phyloP scores from a whole-genome alignment of 352 stramenopile genomes.

The Globisporangium orthogonon region DNA sequence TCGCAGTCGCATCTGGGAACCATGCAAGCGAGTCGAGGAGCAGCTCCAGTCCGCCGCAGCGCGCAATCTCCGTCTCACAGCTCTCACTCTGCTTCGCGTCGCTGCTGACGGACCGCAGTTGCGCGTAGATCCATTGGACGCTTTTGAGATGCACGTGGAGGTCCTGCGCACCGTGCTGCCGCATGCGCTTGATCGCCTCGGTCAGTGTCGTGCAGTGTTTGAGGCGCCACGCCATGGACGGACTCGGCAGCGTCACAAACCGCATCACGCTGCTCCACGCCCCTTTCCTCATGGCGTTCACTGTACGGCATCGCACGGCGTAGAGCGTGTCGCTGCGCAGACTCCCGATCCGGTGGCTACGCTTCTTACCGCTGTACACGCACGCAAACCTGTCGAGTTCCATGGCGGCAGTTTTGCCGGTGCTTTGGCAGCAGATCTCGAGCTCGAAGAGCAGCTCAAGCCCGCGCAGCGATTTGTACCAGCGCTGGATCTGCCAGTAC shows the following conservation, averaged over 20 bases:
- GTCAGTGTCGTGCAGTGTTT: slow-evolving; percentile 35
- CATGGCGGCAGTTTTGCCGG: slow-evolving; percentile 1
- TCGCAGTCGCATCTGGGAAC: slow-evolving; percentile 15
- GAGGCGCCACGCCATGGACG: slow-evolving; percentile 54
- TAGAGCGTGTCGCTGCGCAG: slow-evolving; percentile 36
- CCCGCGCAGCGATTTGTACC: slow-evolving; percentile 31
- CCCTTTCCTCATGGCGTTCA: slow-evolving; percentile 46
- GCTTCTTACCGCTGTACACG: slow-evolving; percentile 28
- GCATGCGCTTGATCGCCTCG: slow-evolving; percentile 40
- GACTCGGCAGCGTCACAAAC: slow-evolving; percentile 39
- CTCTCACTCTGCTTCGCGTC: slow-evolving; percentile 18
- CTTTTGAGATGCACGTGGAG: slow-evolving; percentile 21
- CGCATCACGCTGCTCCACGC: slow-evolving; percentile 40
- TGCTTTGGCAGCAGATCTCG: slow-evolving; percentile 34
- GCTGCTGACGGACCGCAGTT: slow-evolving; percentile 25
- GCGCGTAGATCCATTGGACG: slow-evolving; percentile 46
- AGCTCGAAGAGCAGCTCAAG: slow-evolving; percentile 46
- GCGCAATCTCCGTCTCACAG: slow-evolving; percentile 26
- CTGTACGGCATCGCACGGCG: slow-evolving; percentile 37
- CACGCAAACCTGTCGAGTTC: slow-evolving; percentile 31
- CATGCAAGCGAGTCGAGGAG: slow-evolving; percentile 21
- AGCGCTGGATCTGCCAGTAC: slow-evolving; percentile 51
- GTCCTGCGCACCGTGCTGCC: slow-evolving; percentile 17
- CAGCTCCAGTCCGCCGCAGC: slow-evolving; percentile 19
- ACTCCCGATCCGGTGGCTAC: slow-evolving; percentile 24